Base-by-base conservation (phyloP, 345 rosid species). In the Capsella bursapastoris region DNA sequence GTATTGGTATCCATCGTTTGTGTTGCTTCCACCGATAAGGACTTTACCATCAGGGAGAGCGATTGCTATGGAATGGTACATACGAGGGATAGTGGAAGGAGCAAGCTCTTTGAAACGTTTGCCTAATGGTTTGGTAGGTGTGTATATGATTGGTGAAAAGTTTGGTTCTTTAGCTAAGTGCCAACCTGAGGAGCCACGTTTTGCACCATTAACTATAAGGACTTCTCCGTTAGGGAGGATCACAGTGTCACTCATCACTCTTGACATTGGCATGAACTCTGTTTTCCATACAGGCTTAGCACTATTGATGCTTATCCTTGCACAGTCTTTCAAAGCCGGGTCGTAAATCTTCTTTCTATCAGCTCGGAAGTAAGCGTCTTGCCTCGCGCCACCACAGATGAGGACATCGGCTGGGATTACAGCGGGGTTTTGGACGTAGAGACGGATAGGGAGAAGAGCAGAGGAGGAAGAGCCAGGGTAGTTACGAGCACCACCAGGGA, bases 381-480 rank as follows among this genome's bases (percentile, higher is more conserved):
- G 83, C 1, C 12, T 48, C 1, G 88, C 58, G 0, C 92, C 92
- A 0, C 96, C 96, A 4, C 92, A 88, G 7, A 90, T 13, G 22
- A 90, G 34, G 32, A 90, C 85, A 18, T 90, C 89, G 0, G 86
- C 83, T 0, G 82, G 73, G 70, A 84, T 73, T 7, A 28, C 14
- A 0, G 3, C 2, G 0, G 76, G 72, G 0, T 78, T 71, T 0
- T 14, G 10, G 1, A 75, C 61, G 38, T 56, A 34, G 28, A 86
- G 85, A 7, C 55, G 80, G 27, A 90, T 68, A 0, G 96, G 96
- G 9, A 95, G 96, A 49, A 95, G 85, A 2, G 78, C 85, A 0
- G 97, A 87, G 77, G 76, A 67, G 1, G 80, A 97, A 0, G 90
- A 78, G 1, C 96, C 88, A 0, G 97, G 97, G 77, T 90, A 92